phyloP scores from a whole-genome alignment of 306 rosid species.

The Lathyrus tuberosus region DNA sequence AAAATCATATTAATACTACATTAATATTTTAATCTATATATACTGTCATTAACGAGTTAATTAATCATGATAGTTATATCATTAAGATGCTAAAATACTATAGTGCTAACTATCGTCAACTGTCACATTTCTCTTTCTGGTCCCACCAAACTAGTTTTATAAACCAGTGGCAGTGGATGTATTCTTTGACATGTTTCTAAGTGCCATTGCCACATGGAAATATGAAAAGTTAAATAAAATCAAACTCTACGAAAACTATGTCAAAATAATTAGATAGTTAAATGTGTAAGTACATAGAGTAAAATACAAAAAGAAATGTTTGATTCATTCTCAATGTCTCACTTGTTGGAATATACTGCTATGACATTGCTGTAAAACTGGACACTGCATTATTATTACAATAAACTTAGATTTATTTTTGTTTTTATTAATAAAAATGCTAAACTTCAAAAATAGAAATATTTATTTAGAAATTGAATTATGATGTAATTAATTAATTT shows the following conservation, averaged over 20 bases:
- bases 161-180: not conserved
- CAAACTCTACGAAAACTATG: not conserved
- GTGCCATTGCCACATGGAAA: constrained; percentile 5
- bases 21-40: too few species aligned
- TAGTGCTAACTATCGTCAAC: not conserved
- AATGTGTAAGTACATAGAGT: not conserved
- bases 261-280: not conserved
- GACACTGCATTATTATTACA: too few species aligned
- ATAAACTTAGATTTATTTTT: too few species aligned
- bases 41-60: too few species aligned
- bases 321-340: not conserved
- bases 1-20: too few species aligned
- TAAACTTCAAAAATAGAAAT: too few species aligned
- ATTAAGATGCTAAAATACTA: not conserved
- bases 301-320: not conserved
- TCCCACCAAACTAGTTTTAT: not conserved
- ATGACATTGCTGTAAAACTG: too few species aligned
- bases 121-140: not conserved
- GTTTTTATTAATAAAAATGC: too few species aligned
- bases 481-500: too few species aligned
- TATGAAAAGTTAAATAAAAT: not conserved
- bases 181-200: not conserved
- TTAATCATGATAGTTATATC: too few species aligned
- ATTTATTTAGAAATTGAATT: too few species aligned
- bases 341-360: not conserved